Conservation (phyloP, 805 yeast genomes). For the Hanseniaspora singularis region DNA sequence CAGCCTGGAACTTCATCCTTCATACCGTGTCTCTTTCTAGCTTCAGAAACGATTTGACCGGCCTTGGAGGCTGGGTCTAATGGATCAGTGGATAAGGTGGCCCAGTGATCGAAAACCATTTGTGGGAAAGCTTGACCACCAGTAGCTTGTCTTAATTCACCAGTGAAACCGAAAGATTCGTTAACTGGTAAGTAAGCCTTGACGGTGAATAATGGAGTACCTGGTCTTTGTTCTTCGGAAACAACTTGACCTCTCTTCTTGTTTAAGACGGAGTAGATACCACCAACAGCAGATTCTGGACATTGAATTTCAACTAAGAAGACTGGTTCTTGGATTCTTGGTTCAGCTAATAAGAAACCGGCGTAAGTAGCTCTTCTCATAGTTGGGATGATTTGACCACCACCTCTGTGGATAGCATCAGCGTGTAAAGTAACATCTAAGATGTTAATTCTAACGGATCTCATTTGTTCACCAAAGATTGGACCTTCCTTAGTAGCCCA, state of each 20-base stretch:
- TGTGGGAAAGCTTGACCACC: slow-evolving; percentile 99
- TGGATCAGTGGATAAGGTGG: slow-evolving; percentile 82
- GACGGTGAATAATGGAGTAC: slow-evolving; percentile 99
- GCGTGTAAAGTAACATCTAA: slow-evolving; percentile 98
- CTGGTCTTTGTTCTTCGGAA: slow-evolving; percentile 99
- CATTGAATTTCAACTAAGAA: slow-evolving; percentile 98
- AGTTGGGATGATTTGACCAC: slow-evolving; percentile 99
- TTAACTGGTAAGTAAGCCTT: slow-evolving; percentile 99
- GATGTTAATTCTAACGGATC: slow-evolving; percentile 95
- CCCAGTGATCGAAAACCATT: slow-evolving; percentile 99
- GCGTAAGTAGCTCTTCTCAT: slow-evolving; percentile 99
- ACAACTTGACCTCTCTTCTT: slow-evolving; percentile 99
- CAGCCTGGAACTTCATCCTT: slow-evolving; percentile 97
- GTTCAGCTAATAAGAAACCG: slow-evolving; percentile 94
- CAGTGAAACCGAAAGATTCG: slow-evolving; percentile 99
- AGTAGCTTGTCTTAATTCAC: slow-evolving; percentile 98
- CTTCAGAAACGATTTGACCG: slow-evolving; percentile 49
- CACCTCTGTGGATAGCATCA: slow-evolving; percentile 99
- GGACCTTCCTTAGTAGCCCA: slow-evolving; percentile 99
- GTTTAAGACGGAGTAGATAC: slow-evolving; percentile 99
- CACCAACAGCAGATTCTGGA: slow-evolving; percentile 99
- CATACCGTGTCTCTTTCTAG: slow-evolving; percentile 94
- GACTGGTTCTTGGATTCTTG: slow-evolving; percentile 98
- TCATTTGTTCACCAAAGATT: slow-evolving; percentile 87
- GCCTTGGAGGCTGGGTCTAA: slow-evolving; percentile 70